Conservation (phyloP, 169 alveolate species). For the Cryptosporidium sp. region DNA sequence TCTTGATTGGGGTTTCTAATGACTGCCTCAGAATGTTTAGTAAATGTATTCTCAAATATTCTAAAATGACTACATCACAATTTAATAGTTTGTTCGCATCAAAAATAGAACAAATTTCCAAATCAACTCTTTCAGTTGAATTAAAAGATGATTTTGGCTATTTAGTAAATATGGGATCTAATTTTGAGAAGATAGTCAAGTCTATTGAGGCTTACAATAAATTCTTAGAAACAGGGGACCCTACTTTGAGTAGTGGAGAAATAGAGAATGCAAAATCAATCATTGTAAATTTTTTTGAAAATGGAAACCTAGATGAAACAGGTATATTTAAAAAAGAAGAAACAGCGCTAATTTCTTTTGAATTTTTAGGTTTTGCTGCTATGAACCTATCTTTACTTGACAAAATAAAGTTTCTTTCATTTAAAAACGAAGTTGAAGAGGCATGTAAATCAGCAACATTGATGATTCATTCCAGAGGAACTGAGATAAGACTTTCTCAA, state of each 20-base stretch:
- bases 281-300: not conserved
- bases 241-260: not conserved
- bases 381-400: slow-evolving; percentile 2
- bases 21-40: slow-evolving; percentile 1
- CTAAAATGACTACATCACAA: not conserved
- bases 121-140: not conserved
- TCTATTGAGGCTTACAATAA: not conserved
- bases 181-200: not conserved
- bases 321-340: not conserved
- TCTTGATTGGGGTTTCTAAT: not conserved
- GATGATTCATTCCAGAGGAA: slow-evolving; percentile 15
- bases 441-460: not conserved
- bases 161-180: not conserved
- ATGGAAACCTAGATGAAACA: not conserved
- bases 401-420: not conserved
- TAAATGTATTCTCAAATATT: not conserved
- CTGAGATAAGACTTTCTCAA: not conserved
- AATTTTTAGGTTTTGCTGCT: not conserved
- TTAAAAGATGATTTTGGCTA: not conserved
- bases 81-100: not conserved
- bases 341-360: not conserved
- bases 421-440: slow-evolving; percentile 6
- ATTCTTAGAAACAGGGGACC: slow-evolving; percentile 2
- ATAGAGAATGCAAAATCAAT: not conserved
- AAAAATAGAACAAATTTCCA: not conserved